Percentiles rank a stretch among this genome's conserved stretches.
Evolutionary conservation across 257 asterid species (phyloP).

Genomic region (Salvia miltiorrhiza): DNA sequence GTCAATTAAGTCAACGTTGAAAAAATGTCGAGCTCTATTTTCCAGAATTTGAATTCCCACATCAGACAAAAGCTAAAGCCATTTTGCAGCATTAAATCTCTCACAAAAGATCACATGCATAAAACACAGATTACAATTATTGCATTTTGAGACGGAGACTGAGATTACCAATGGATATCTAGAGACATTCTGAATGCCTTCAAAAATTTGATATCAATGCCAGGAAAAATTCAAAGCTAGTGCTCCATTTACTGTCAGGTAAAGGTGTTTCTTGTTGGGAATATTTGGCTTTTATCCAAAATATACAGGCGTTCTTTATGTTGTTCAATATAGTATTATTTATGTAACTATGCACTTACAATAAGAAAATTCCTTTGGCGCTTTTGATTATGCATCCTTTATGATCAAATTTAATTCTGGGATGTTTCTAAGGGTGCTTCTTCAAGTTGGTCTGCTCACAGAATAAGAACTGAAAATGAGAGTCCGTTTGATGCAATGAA

Average conservation of each 20-base stretch:
- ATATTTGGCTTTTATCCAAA: not conserved
- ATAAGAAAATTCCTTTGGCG: not conserved
- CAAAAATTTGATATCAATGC: no score
- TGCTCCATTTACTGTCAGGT: constrained; percentile 96
- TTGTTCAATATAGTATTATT: not conserved
- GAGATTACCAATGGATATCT: no score
- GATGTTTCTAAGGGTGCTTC: constrained; percentile 62
- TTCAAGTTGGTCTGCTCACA: constrained; percentile 88
- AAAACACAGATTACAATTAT: no score
- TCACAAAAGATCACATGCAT: no score
- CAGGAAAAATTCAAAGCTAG: no score
- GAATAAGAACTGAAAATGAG: constrained; percentile 58
- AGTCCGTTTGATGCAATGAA: constrained; percentile 65
- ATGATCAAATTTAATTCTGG: constrained; percentile 23
- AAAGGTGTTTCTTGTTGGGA: constrained; percentile 22
- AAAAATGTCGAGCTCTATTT: no score
- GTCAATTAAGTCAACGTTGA: no score
- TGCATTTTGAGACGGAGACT: no score
- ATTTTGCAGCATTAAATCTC: no score
- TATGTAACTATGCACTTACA: not conserved
- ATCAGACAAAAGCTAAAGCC: no score
- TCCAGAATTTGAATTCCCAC: no score
- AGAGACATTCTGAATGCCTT: no score
- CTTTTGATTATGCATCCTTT: not conserved
- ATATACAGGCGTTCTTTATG: not conserved